Base-by-base conservation (phyloP, 352 stramenopile genomes). In the Pythium utonaiense region DNA sequence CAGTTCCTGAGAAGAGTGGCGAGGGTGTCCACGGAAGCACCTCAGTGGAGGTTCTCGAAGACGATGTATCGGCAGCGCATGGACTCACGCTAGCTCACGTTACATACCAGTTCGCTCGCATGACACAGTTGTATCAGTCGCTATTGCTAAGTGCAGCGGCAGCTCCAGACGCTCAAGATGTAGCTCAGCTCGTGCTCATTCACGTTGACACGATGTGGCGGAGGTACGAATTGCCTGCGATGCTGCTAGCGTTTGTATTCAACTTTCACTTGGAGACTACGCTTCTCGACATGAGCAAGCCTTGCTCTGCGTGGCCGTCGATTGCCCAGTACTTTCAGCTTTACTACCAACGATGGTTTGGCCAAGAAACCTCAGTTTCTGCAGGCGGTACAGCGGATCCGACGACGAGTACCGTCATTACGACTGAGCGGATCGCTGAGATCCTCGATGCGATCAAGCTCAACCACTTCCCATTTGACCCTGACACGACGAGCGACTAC, bases 321-420 rank as follows among this genome's bases (percentile, higher is more conserved):
- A 74, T 91, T 51, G 66, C 75, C 0, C 60, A 75, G 19, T 91
- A 86, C 50, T 90, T 89, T 53, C 67, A 88, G 25, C 28, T 70
- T n/a, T 91, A 88, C 63, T 90, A 83, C 30, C 62, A 75, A 3
- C 68, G 69, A 19, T 94, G 84, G 84, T 92, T 94, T 19, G n/a
- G 12, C 6, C n/a, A n/a, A 14, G 40, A 47, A 19, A 7, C 14
- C 16, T 6, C 17, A 22, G 36, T 6, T 10, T 44, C 36, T 27
- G 6, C 40, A 7, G n/a, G n/a, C 25, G 40, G 6, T 14, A 6
- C 50, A 49, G 52, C 45, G 22, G 19, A n/a, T 27, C 27, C 12
- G 22, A 53, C 60, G 5, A 8, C 30, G 7, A 21, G 61, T 9
- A 21, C 48, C 1, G 47, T 67, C 6, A 78, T 83, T 38, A 65